phyloP scores from a whole-genome alignment of 1,284 basidiomycete species.

The Grifola frondosa region DNA sequence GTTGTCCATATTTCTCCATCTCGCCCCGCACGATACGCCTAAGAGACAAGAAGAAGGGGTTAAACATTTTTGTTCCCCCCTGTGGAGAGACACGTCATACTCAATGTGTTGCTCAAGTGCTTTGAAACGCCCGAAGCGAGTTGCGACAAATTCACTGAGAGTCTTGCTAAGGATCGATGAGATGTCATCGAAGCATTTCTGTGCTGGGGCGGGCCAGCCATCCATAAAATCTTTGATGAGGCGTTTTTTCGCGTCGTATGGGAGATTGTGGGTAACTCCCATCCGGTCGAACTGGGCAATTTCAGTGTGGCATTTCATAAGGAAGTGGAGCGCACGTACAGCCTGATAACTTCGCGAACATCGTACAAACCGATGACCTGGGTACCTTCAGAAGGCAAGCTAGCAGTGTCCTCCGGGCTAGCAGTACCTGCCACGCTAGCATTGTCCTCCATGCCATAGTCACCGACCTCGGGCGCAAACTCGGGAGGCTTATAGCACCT shows the following conservation, averaged over 20 bases:
- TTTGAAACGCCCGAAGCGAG: constrained; percentile 36
- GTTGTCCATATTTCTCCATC: constrained; percentile 2
- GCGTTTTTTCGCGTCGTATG: constrained; percentile 46
- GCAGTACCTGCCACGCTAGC: too few relatives aligned
- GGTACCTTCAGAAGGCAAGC: constrained; percentile 5
- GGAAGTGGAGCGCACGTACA: constrained; percentile 15
- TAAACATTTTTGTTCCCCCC: too few relatives aligned
- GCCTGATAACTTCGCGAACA: constrained; percentile 22
- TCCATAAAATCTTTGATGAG: constrained; percentile 41
- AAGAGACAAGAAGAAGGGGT: background rate
- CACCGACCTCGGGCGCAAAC: constrained; percentile 29
- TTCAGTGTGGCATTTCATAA: background rate
- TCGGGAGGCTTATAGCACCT: background rate
- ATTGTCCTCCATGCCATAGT: too few relatives aligned
- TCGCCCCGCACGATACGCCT: constrained; percentile 9
- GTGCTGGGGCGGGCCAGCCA: constrained; percentile 41
- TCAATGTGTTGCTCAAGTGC: constrained; percentile 28
- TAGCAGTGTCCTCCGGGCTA: too few relatives aligned
- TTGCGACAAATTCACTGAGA: constrained; percentile 20
- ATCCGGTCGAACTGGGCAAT: constrained; percentile 41
- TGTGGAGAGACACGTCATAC: too few relatives aligned
- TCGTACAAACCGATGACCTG: constrained; percentile 13
- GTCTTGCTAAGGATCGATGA: constrained; percentile 21
- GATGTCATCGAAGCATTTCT: constrained; percentile 40
- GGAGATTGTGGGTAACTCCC: constrained; percentile 55